Conservation (phyloP, 2,329 filamentous ascomycete genomes). For the Diaporthe humulicola region DNA sequence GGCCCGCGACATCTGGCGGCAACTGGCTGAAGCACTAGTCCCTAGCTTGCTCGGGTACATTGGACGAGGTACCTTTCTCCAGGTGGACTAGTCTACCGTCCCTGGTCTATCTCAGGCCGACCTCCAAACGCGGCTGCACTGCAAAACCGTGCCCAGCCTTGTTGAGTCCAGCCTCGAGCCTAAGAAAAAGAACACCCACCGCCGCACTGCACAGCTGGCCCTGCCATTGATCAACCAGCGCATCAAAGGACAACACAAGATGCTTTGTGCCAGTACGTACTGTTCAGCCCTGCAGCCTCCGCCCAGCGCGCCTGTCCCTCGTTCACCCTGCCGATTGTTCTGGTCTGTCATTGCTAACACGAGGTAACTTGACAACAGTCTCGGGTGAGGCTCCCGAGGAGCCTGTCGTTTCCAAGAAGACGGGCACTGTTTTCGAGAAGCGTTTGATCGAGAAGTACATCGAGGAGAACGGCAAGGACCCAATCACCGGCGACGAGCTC, state of each 20-base stretch:
- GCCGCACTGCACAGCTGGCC: conserved; percentile 13
- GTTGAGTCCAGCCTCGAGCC: conserved; percentile 25
- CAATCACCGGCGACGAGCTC: conserved; percentile 88
- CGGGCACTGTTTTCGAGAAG: conserved; percentile 93
- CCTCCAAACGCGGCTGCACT: conserved; percentile 30
- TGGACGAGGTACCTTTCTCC: background rate
- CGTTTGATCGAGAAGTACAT: conserved; percentile 96
- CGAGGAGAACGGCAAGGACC: conserved; percentile 91
- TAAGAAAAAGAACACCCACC: background rate
- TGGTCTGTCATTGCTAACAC: conserved; percentile 7
- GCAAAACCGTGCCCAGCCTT: conserved; percentile 29
- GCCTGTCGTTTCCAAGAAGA: conserved; percentile 95
- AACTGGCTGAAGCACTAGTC: background rate
- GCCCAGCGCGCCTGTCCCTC: no score
- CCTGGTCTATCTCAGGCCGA: background rate
- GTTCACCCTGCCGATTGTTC: background rate
- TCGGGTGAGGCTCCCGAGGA: conserved; percentile 96
- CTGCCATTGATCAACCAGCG: background rate
- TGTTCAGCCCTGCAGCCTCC: background rate
- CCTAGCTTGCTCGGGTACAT: background rate
- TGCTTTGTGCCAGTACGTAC: conserved; percentile 40
- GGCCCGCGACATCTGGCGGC: background rate
- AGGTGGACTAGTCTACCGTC: background rate
- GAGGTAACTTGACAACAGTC: conserved; percentile 65
- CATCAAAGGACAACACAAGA: conserved; percentile 27